Percentiles rank a stretch among this genome's conserved stretches.
Conservation (phyloP, 306 rosid species). For the Cucurbita moschata region DNA sequence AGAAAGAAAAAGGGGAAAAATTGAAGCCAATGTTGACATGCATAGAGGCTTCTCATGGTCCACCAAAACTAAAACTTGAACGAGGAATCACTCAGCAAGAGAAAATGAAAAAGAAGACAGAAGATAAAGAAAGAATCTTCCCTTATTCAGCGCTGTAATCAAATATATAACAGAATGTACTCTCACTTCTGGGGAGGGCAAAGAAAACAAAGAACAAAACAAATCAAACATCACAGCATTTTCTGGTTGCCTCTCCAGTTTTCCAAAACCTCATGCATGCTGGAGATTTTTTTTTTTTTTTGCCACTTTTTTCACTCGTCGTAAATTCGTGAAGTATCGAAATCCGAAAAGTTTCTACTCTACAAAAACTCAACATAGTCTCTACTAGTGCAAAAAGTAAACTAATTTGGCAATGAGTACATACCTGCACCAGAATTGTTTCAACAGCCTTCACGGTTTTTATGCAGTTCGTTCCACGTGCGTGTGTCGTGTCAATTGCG, state of each 20-base stretch:
- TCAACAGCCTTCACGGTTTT: not conserved
- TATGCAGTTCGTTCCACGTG: not conserved
- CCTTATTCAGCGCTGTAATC: not conserved
- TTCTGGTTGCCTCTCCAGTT: not conserved
- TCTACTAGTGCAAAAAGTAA: constrained; percentile 2
- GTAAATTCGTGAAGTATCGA: not conserved
- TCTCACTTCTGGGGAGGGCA: not conserved
- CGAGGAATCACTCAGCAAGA: not conserved
- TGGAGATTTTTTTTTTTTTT: not conserved
- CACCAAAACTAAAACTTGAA: not conserved
- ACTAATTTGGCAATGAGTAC: not conserved
- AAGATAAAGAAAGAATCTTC: not conserved
- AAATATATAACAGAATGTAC: constrained; percentile 2
- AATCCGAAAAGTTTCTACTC: not conserved
- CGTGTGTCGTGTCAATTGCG: not conserved
- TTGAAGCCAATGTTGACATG: not conserved
- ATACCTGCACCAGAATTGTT: not conserved
- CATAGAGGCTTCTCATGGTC: not conserved
- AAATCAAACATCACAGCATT: not conserved
- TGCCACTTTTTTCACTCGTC: not conserved
- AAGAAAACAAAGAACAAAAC: not conserved
- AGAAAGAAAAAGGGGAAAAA: not conserved
- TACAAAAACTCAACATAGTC: constrained; percentile 5
- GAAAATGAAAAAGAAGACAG: not conserved
- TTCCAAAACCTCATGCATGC: not conserved